phyloP scores from a whole-genome alignment of 1,284 basidiomycete genomes.

The Apiotrichum domesticum region DNA sequence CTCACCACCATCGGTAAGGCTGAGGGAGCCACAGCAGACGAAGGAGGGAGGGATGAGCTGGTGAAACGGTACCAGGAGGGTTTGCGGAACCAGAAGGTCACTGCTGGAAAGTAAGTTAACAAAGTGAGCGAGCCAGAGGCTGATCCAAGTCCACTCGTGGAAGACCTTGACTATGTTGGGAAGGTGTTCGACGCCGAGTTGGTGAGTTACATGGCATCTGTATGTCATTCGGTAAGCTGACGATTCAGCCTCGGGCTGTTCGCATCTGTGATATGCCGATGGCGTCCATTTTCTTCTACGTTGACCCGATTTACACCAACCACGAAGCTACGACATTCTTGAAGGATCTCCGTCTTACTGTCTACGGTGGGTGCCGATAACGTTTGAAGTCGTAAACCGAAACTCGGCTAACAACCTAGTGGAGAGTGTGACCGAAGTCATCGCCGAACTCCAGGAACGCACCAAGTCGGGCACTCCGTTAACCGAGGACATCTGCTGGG shows the following conservation, averaged over 20 bases:
- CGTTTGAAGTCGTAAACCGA: no score
- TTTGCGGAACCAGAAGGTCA: constrained; percentile 28
- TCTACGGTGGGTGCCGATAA: constrained; percentile 48
- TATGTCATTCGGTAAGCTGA: neutral
- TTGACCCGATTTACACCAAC: constrained; percentile 57
- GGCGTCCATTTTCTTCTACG: constrained; percentile 68
- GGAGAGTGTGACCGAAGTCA: neutral
- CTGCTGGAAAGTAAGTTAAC: constrained; percentile 28
- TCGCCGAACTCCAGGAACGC: constrained; percentile 2
- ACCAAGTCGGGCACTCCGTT: constrained; percentile 21
- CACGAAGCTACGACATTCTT: constrained; percentile 57
- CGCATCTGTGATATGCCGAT: constrained; percentile 62
- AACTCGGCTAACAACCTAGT: no score
- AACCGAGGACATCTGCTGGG: constrained; percentile 39
- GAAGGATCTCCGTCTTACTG: constrained; percentile 46
- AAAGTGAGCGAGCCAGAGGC: neutral
- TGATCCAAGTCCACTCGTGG: constrained; percentile 26
- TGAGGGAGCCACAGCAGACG: neutral
- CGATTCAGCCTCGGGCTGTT: constrained; percentile 59
- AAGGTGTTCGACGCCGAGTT: constrained; percentile 44
- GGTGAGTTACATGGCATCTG: constrained; percentile 21
- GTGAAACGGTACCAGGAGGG: constrained; percentile 33
- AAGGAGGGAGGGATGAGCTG: constrained; percentile 20
- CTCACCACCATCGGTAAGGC: constrained; percentile 30
- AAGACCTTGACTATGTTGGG: constrained; percentile 33